Conservation (phyloP, 176 grass and related monocot species). For the Elymus sibiricus region DNA sequence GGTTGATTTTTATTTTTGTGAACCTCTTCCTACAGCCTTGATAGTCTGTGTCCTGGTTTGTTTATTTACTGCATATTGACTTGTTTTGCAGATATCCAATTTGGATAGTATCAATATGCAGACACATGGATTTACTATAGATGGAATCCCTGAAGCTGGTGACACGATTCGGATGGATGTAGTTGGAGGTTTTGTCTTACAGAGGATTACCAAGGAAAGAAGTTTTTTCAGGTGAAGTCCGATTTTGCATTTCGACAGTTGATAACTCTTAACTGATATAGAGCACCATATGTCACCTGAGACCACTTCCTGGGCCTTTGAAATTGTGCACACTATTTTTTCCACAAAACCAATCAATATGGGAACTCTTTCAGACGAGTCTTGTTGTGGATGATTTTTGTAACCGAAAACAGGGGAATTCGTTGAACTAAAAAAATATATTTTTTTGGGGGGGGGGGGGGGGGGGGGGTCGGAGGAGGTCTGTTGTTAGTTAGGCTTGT, state of each 20-base stretch:
- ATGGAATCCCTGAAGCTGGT: constrained; percentile 83
- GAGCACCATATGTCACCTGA: background rate
- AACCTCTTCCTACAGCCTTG: constrained; percentile 1
- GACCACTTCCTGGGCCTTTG: background rate
- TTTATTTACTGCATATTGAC: constrained; percentile 15
- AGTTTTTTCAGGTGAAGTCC: constrained; percentile 72
- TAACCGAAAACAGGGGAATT: background rate
- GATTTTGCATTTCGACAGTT: constrained; percentile 7
- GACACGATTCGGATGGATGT: constrained; percentile 74
- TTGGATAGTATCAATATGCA: constrained; percentile 53
- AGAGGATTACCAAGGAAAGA: constrained; percentile 65
- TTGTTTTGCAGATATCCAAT: constrained; percentile 66
- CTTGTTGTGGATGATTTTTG: background rate
- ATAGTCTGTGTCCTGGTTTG: background rate
- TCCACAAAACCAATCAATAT: background rate
- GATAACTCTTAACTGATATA: background rate
- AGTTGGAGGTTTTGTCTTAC: constrained; percentile 87
- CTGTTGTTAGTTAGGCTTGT: background rate
- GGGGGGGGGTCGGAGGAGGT: no score
- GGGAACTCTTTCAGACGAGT: background rate
- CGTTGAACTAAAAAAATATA: background rate
- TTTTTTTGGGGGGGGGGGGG: background rate
- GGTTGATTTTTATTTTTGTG: constrained; percentile 9
- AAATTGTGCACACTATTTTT: background rate
- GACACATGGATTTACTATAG: constrained; percentile 61